A percentile compares a stretch with the other conserved stretches of the same genome.
phyloP scores from a whole-genome alignment of 352 stramenopile species.

The Globisporangium nagaii region DNA sequence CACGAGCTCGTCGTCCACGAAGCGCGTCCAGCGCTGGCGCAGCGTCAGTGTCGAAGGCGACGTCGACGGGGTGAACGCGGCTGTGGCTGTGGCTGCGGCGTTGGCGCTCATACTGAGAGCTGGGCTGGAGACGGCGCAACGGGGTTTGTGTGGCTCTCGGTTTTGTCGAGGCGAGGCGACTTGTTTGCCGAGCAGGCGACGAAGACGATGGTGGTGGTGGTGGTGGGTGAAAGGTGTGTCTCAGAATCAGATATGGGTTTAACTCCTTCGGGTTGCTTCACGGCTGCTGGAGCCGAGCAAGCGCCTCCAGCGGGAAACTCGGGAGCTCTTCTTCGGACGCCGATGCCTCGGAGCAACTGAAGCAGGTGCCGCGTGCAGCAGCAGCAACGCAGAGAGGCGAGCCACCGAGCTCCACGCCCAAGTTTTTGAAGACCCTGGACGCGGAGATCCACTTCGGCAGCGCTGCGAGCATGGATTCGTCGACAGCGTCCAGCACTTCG shows the following conservation, averaged over 20 bases:
- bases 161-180: no score
- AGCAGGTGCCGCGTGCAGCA: no score
- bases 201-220: not conserved
- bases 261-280: no score
- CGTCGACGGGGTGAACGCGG: not conserved
- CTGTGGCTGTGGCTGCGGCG: no score
- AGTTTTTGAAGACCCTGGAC: no score
- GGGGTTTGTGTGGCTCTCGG: no score
- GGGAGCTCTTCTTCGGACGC: not conserved
- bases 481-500: not conserved
- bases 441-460: not conserved
- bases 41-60: constrained; percentile 4
- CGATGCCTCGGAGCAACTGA: not conserved
- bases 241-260: not conserved
- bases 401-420: not conserved
- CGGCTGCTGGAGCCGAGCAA: not conserved
- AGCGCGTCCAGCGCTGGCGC: constrained; percentile 33
- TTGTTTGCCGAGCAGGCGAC: no score
- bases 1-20: constrained; percentile 38
- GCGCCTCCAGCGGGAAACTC: not conserved
- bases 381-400: not conserved
- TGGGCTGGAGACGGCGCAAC: no score
- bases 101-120: not conserved
- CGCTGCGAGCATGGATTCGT: not conserved
- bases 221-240: not conserved